Evolutionary conservation across 2,329 filamentous ascomycete species (phyloP), one percentile per base, ranked within the genome.

Genomic region (Clonostachys chloroleuca): DNA sequence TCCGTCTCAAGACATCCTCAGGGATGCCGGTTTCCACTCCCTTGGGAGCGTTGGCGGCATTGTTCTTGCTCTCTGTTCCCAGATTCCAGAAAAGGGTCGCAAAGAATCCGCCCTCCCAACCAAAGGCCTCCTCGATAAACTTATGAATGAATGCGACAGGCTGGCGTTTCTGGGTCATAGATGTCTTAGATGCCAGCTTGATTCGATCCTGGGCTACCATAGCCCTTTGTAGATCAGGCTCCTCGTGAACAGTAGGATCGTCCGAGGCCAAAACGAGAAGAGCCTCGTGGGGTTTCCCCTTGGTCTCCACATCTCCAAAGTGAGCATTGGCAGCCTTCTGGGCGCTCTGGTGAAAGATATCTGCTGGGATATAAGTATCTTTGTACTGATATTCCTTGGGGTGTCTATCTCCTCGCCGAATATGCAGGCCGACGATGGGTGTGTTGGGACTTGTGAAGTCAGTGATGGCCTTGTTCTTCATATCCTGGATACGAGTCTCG

Each of bases 71-170:
- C 64, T 73, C 48, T 52, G 65, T 42, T 5, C 87, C 90, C 1
- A 95, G 72, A 44, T 83, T 86, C 81, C 87, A 92, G 66, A 95
- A 95, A 67, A 94, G 84, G 56, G 82, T 79, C 13, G 80, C 78
- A 66, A 87, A 95, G 72, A 95, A 95, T 2, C 90, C 90, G 16
- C 90, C 89, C 62, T 95, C 89, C 89, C 89, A 95, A 33, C 89
- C 90, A 39, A 89, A 83, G 2, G 84, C 80, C 59, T 91, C 85
- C 49, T 91, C 87, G 35, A 43, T 30, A 41, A 49, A 49, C 33
- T 20, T 18, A 24, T 40, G 47, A 18, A 49, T 41, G 14, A 40
- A 34, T 10, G 20, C 17, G 4, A 34, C 66, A 50, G 80, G 67
- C 4, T 65, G 61, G 40, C 63, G 65, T 49, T 60, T 66, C 53